Conservation (phyloP, 2,329 filamentous ascomycete species). For the Colletotrichum horii region DNA sequence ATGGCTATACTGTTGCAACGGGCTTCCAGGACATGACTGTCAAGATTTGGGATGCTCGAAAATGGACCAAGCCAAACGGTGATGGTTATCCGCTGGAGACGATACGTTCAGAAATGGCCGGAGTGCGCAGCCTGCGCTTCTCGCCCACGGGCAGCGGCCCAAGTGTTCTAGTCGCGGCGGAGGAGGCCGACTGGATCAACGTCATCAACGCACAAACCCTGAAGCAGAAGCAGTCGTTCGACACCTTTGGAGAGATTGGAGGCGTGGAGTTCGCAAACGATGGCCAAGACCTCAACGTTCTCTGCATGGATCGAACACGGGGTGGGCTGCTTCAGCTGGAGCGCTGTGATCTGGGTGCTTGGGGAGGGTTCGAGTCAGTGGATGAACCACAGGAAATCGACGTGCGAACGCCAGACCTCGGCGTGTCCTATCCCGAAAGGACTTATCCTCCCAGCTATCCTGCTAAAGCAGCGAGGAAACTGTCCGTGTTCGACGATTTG, state of each 20-base stretch:
- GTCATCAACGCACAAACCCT: conserved; percentile 73
- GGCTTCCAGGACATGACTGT: conserved; percentile 77
- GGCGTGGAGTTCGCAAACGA: conserved; percentile 71
- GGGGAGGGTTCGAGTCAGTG: background rate
- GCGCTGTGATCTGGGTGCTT: conserved; percentile 42
- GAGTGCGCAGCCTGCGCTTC: conserved; percentile 73
- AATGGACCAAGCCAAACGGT: conserved; percentile 64
- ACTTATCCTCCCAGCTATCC: background rate
- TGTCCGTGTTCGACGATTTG: conserved; percentile 22
- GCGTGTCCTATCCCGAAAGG: background rate
- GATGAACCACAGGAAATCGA: background rate
- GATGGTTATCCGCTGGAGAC: conserved; percentile 52
- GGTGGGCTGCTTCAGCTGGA: conserved; percentile 72
- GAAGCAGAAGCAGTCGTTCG: conserved; percentile 69
- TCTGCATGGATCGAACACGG: conserved; percentile 69
- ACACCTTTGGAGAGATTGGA: conserved; percentile 78
- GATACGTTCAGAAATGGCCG: conserved; percentile 70
- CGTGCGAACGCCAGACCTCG: background rate
- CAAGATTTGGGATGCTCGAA: conserved; percentile 78
- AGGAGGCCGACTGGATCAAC: conserved; percentile 76
- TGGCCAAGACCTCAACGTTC: conserved; percentile 70
- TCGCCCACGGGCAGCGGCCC: conserved; percentile 73
- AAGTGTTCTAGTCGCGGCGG: conserved; percentile 72
- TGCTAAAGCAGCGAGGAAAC: background rate
- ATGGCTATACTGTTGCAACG: conserved; percentile 78